Evolutionary conservation across 2,329 filamentous ascomycete genomes (phyloP).

Genomic region (Arthrocladium fulminans): DNA sequence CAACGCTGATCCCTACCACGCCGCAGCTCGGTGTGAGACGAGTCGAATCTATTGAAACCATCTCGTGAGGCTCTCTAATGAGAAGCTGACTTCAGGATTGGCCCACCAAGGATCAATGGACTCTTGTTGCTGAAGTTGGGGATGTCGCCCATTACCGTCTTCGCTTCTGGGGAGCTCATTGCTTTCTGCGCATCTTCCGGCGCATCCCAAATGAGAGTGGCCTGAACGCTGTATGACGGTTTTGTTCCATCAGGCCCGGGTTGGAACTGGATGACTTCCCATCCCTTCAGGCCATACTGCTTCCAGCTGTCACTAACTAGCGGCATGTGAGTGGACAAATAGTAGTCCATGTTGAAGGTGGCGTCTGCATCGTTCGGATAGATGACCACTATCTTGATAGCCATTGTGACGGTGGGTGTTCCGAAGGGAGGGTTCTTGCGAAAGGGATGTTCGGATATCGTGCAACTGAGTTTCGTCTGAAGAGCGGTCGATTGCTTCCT

Average conservation of each 20-base stretch:
- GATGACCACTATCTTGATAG: slow-evolving; percentile 16
- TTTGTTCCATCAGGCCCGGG: slow-evolving; percentile 10
- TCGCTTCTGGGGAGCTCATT: slow-evolving; percentile 2
- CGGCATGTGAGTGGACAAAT: slow-evolving; percentile 40
- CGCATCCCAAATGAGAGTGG: slow-evolving; percentile 14
- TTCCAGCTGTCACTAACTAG: slow-evolving; percentile 35
- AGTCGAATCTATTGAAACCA: background rate
- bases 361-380: slow-evolving; percentile 35
- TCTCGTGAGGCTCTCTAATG: background rate
- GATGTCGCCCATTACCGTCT: slow-evolving; percentile 14
- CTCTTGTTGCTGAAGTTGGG: slow-evolving; percentile 19
- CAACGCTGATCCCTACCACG: no score
- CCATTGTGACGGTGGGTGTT: slow-evolving; percentile 5
- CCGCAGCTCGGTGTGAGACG: no score
- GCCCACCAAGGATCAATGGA: slow-evolving; percentile 12
- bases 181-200: slow-evolving; percentile 15
- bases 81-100: slow-evolving; percentile 9
- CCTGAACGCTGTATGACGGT: slow-evolving; percentile 12
- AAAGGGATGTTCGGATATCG: no score
- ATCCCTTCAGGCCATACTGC: slow-evolving; percentile 32
- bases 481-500: no score
- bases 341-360: slow-evolving; percentile 45
- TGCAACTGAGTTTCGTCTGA: no score
- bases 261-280: slow-evolving; percentile 21
- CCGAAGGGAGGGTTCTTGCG: no score